Conservation (phyloP, 1,284 basidiomycete genomes). For the Porogramme epimiltina region DNA sequence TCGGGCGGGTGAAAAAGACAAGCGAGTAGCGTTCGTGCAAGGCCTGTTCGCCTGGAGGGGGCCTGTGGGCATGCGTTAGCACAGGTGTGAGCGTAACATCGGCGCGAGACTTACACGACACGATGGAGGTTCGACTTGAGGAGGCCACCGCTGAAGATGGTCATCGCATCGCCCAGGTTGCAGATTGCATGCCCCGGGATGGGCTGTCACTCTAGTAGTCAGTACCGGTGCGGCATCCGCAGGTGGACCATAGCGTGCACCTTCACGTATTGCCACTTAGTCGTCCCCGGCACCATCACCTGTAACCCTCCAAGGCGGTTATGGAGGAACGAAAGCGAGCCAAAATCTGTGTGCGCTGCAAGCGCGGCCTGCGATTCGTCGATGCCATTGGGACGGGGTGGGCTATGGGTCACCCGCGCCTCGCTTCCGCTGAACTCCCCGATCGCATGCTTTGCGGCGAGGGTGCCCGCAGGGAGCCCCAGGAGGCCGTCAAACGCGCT, state of each 20-base stretch:
- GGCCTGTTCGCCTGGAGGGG: conserved; percentile 32
- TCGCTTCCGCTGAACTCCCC: conserved; percentile 16
- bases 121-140: conserved; percentile 38
- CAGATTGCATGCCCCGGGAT: conserved; percentile 34
- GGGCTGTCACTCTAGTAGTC: conserved; percentile 20
- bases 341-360: conserved; percentile 37
- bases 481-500: conserved; percentile 33
- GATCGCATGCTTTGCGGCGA: conserved; percentile 27
- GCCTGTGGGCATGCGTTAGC: conserved; percentile 12
- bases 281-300: conserved; percentile 59
- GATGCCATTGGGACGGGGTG: conserved; percentile 11
- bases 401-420: conserved; percentile 32
- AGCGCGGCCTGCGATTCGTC: conserved; percentile 22
- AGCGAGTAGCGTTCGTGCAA: conserved; percentile 33
- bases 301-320: conserved; percentile 73
- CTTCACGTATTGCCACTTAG: conserved; percentile 68
- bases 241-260: conserved; percentile 36
- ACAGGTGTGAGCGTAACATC: neutral
- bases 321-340: conserved; percentile 57
- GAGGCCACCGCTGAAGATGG: conserved; percentile 39
- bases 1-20: conserved; percentile 14
- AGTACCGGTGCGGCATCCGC: neutral
- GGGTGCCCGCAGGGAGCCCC: conserved; percentile 33
- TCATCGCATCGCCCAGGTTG: conserved; percentile 39
- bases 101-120: conserved; percentile 29